A percentile compares a stretch with the other conserved stretches of the same genome.
phyloP scores from a whole-genome alignment of 2,329 filamentous ascomycete species.

The Metarhizium humberi region DNA sequence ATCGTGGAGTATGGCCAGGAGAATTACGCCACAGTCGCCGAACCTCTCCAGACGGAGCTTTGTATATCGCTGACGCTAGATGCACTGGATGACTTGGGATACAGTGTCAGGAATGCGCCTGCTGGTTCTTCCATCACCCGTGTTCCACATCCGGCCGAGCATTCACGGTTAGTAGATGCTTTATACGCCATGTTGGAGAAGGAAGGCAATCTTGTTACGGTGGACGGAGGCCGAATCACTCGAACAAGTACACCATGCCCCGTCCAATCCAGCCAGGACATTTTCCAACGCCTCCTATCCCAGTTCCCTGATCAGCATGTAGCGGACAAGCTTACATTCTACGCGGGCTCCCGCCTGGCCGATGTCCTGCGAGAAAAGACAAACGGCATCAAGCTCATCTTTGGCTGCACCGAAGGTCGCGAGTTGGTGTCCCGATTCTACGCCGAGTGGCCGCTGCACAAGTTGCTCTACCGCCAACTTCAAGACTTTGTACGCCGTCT shows the following conservation, averaged over 20 bases:
- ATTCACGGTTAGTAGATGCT: not conserved
- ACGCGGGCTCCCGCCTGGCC: constrained; percentile 17
- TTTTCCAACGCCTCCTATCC: constrained; percentile 4
- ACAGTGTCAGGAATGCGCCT: not conserved
- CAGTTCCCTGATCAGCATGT: constrained; percentile 2
- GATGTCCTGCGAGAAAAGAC: constrained; percentile 21
- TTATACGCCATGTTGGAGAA: constrained; percentile 6
- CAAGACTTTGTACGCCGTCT: constrained; percentile 18
- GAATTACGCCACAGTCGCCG: not conserved
- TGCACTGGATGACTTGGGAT: constrained; percentile 1
- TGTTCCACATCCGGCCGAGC: not conserved
- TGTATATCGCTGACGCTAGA: not conserved
- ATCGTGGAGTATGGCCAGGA: not conserved
- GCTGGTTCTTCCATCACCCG: not conserved
- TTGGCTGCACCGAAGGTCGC: constrained; percentile 24
- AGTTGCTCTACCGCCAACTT: constrained; percentile 23
- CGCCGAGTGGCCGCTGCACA: constrained; percentile 24
- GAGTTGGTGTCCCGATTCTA: constrained; percentile 27
- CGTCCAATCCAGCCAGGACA: not conserved
- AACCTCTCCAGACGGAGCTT: constrained; percentile 1
- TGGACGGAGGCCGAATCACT: constrained; percentile 3
- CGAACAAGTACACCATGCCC: constrained; percentile 6
- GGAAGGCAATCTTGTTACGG: constrained; percentile 4
- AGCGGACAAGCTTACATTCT: constrained; percentile 12
- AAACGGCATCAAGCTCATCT: constrained; percentile 29